These are phyloP conservation scores for Aspergillaceae sp. DNA, from an alignment of 2,329 filamentous ascomycete species.

Conservation along the genomic window DNA sequence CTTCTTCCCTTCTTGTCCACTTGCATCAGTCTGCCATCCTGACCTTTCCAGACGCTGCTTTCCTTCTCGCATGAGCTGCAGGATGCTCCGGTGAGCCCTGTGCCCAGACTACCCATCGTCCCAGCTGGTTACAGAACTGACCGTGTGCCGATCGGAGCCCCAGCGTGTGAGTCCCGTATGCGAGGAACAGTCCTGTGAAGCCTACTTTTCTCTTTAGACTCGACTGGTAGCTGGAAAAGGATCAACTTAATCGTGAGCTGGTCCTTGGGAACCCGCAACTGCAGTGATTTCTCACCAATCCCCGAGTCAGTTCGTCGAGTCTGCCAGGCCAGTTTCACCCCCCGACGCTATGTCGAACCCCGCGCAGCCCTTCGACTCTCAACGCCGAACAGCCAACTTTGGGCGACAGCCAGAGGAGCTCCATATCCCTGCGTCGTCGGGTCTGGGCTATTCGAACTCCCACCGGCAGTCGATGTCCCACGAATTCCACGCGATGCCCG, in stretches of 20 bases:
- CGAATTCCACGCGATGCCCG: slow-evolving; percentile 40
- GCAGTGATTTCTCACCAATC: neutral
- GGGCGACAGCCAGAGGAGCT: slow-evolving; percentile 48
- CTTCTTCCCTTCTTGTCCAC: neutral
- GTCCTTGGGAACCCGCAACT: neutral
- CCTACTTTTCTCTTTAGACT: neutral
- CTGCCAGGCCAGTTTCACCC: slow-evolving; percentile 7
- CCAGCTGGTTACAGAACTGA: slow-evolving; percentile 33
- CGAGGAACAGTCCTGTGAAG: neutral
- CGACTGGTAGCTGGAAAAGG: neutral
- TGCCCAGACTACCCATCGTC: slow-evolving; percentile 38
- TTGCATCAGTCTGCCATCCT: slow-evolving; percentile 1
- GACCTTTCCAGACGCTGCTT: slow-evolving; percentile 1
- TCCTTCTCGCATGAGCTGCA: slow-evolving; percentile 5
- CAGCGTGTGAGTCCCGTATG: neutral
- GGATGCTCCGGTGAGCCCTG: slow-evolving; percentile 17
- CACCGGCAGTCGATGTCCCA: slow-evolving; percentile 36
- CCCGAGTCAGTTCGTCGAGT: slow-evolving; percentile 26
- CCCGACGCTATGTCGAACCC: slow-evolving; percentile 35
- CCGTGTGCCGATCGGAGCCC: slow-evolving; percentile 38
- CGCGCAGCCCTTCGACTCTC: slow-evolving; percentile 42
- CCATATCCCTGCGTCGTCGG: slow-evolving; percentile 42
- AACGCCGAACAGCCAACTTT: slow-evolving; percentile 41
- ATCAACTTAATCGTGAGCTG: neutral
- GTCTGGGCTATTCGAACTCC: slow-evolving; percentile 29